phyloP scores from a whole-genome alignment of 352 stramenopile species.

The Vaucheria bursata region DNA sequence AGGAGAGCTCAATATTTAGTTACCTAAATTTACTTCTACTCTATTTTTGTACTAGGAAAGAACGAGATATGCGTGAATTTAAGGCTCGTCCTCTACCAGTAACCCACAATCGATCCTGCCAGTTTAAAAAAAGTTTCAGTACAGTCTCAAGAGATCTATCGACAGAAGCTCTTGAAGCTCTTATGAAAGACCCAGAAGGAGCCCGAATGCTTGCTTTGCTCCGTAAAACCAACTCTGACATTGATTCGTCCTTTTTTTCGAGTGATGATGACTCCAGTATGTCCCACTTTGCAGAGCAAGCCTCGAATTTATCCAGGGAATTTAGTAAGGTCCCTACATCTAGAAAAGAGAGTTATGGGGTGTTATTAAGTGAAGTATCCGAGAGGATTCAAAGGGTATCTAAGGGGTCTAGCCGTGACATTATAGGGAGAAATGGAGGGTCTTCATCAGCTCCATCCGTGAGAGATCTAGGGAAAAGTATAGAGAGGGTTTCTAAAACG shows the following conservation, averaged over 20 bases:
- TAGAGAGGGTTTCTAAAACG: background rate
- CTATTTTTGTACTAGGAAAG: no score
- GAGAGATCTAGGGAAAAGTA: background rate
- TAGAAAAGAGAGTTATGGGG: background rate
- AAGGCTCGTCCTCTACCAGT: slow-evolving; percentile 22
- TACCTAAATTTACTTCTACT: no score
- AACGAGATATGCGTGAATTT: no score
- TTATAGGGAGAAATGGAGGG: no score
- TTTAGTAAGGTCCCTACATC: no score
- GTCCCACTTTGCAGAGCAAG: no score
- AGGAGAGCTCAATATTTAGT: no score
- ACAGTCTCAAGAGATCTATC: background rate
- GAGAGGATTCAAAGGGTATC: background rate
- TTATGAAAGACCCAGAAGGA: slow-evolving; percentile 5
- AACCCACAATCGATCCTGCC: background rate
- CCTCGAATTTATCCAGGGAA: no score
- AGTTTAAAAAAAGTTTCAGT: no score
- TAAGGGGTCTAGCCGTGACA: no score
- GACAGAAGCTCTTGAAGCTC: background rate
- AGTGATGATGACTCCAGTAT: background rate
- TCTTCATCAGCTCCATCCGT: background rate
- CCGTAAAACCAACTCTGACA: background rate
- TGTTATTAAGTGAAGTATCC: background rate
- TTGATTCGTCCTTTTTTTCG: background rate
- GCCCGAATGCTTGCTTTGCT: background rate